These are phyloP conservation scores for Cryphonectria japonica DNA, from an alignment of 2,329 filamentous ascomycete genomes.

Conservation along the genomic window DNA sequence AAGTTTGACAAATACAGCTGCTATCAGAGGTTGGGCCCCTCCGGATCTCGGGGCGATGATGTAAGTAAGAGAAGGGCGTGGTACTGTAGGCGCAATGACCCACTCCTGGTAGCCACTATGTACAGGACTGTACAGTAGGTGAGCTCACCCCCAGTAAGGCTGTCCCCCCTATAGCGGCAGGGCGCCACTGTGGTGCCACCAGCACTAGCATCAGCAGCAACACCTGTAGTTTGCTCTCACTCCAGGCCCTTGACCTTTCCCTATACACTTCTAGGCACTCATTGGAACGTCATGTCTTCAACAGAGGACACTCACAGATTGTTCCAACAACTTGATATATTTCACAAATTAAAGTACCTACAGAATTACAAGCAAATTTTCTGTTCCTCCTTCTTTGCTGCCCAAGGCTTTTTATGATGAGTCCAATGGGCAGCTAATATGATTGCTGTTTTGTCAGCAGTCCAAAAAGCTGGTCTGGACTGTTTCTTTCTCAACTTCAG, in stretches of 20 bases:
- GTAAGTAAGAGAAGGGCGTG: not conserved
- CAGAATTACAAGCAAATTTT: not conserved
- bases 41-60: slow-evolving; percentile 11
- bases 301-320: not conserved
- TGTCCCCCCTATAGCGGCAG: not conserved
- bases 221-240: not conserved
- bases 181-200: not conserved
- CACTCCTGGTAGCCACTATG: not conserved
- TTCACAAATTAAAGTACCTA: not conserved
- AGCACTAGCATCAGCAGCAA: not conserved
- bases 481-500: not conserved
- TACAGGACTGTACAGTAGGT: not conserved
- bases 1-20: slow-evolving; percentile 24
- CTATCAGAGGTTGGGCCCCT: slow-evolving; percentile 8
- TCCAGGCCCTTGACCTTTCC: not conserved
- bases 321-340: not conserved
- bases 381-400: too few relatives aligned
- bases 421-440: not conserved
- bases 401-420: not conserved
- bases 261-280: not conserved
- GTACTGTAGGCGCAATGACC: not conserved
- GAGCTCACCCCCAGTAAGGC: not conserved
- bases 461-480: not conserved
- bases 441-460: not conserved
- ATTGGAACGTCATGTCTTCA: too few relatives aligned